phyloP scores from a whole-genome alignment of 2,329 filamentous ascomycete genomes.

The Fonsecaea nubica region DNA sequence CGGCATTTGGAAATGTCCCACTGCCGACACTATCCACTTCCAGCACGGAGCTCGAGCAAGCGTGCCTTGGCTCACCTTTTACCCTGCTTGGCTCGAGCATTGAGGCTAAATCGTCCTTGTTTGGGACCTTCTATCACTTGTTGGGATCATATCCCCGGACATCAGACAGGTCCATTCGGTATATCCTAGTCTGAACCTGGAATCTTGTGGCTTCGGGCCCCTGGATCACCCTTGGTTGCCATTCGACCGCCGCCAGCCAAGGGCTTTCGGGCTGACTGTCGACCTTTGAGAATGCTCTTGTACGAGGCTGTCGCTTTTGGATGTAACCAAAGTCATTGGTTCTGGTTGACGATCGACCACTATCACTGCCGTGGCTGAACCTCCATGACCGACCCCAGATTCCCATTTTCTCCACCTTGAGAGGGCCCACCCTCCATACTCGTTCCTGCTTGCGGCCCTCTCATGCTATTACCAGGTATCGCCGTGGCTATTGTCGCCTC shows the following conservation, averaged over 20 bases:
- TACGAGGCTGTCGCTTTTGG: slow-evolving; percentile 14
- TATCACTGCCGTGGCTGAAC: neutral
- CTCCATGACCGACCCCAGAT: slow-evolving; percentile 16
- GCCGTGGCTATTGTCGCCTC: neutral
- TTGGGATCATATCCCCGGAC: neutral
- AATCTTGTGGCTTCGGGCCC: neutral
- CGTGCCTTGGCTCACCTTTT: slow-evolving; percentile 15
- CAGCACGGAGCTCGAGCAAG: slow-evolving; percentile 15
- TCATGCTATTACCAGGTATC: neutral
- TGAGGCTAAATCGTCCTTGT: slow-evolving; percentile 16
- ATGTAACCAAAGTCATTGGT: slow-evolving; percentile 5
- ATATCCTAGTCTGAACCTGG: slow-evolving; percentile 5
- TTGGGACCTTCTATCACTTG: neutral
- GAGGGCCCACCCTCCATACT: neutral
- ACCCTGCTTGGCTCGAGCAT: slow-evolving; percentile 20
- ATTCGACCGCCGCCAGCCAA: slow-evolving; percentile 6
- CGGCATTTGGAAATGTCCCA: slow-evolving; percentile 12
- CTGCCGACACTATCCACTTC: slow-evolving; percentile 19
- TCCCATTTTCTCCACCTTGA: slow-evolving; percentile 9
- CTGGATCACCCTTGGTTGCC: neutral
- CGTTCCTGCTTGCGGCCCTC: neutral
- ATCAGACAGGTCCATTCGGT: neutral
- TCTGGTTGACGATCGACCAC: slow-evolving; percentile 7
- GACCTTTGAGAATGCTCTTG: slow-evolving; percentile 3
- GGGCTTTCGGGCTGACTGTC: slow-evolving; percentile 18